Base-by-base conservation (phyloP, 176 grass and related monocot species). In the Carex kokanica region DNA sequence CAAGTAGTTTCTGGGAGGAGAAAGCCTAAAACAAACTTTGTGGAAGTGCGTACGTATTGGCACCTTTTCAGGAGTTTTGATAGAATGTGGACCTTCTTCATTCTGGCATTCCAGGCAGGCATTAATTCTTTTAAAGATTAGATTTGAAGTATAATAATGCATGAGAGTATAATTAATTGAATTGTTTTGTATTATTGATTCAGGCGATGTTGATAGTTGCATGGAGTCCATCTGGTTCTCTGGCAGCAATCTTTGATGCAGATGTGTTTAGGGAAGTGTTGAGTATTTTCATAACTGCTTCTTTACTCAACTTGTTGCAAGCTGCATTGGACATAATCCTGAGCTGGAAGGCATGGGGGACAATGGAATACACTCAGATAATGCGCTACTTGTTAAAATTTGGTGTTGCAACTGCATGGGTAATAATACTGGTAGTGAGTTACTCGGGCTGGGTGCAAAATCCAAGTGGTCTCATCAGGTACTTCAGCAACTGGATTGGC, bases 121-220 rank as follows among this genome's bases (percentile, higher is more conserved):
- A 43, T 43, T 43, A 43, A 43, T 43, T 43, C 6, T 43, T 38
- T 66, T 38, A 38, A 40, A 59, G 79, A 38, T 38, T 38, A 38
- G 38, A 45, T 81, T 43, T 81, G 18, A 63, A 63, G 2, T 63
- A n/a, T 38, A 61, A n/a, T 38, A 61, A 31, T 63, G 18, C 27
- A 18, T 3, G 36, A 38, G 36, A 38, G 36, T 38, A 38, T 87
- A 16, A 74, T 43, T 43, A 43, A 43, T 91, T 79, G 0, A 43
- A 43, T 91, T 79, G 0, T 84, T 81, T 66, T 77, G 12, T 89
- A 55, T 38, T 38, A 38, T 38, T 38, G 36, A 38, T 91, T 1
- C 81, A 99, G 96, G 93, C 96, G 11, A 99, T 99, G 96, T 66
- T 95, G 84, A 95, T 95, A 88, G 83, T 99, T 90, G 96, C 93